Percentiles rank a stretch among this genome's conserved stretches.
phyloP scores from a whole-genome alignment of 169 alveolate genomes.

The Plasmodium gallinaceum region DNA sequence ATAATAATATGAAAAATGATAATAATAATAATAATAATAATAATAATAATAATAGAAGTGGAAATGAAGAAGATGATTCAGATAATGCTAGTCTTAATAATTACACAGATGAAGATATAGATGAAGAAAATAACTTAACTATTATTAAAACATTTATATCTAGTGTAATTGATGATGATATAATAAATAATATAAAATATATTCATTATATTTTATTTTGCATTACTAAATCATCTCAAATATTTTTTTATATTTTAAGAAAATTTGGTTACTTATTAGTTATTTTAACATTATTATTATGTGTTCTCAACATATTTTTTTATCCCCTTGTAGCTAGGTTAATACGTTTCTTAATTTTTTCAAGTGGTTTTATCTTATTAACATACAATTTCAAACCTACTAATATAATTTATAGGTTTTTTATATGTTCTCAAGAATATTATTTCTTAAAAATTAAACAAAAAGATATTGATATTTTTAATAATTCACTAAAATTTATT shows the following conservation, averaged over 20 bases:
- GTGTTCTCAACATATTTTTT: slow-evolving; percentile 47
- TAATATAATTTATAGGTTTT: slow-evolving; percentile 42
- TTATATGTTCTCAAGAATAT: slow-evolving; percentile 52
- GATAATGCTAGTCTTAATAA: slow-evolving; percentile 3
- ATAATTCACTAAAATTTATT: background rate
- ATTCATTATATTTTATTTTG: slow-evolving; percentile 47
- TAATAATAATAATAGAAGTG: slow-evolving; percentile 11
- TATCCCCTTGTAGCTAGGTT: slow-evolving; percentile 41
- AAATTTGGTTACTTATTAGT: slow-evolving; percentile 69
- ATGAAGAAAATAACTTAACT: slow-evolving; percentile 28
- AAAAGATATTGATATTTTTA: slow-evolving; percentile 31
- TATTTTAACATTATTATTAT: slow-evolving; percentile 21
- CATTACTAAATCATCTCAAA: slow-evolving; percentile 29
- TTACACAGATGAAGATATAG: slow-evolving; percentile 4
- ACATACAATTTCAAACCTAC: slow-evolving; percentile 76
- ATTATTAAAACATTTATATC: slow-evolving; percentile 56
- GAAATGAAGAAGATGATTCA: slow-evolving; percentile 1
- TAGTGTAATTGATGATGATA: slow-evolving; percentile 64
- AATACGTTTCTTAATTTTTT: slow-evolving; percentile 27
- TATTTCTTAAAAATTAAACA: slow-evolving; percentile 24
- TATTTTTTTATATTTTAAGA: slow-evolving; percentile 30
- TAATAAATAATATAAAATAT: slow-evolving; percentile 65
- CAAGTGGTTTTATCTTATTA: slow-evolving; percentile 43
- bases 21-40: slow-evolving; percentile 7
- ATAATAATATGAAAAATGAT: background rate